A percentile compares a stretch with the other conserved stretches of the same genome.
These are phyloP conservation scores for Bruguiera parviflora DNA, from an alignment of 345 rosid species.

Conservation along the genomic window DNA sequence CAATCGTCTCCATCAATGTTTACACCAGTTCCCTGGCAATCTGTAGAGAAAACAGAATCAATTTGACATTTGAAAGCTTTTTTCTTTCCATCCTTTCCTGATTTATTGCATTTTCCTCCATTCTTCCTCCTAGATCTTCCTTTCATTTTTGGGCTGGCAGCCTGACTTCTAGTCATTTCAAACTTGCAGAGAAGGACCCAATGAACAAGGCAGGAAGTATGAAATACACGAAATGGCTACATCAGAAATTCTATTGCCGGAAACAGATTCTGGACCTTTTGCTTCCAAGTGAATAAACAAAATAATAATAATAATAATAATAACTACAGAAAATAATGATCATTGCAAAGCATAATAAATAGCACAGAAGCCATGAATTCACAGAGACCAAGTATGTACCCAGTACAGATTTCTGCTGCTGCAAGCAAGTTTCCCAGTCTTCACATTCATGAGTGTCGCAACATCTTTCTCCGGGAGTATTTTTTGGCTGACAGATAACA, in stretches of 20 bases:
- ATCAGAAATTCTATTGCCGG: neutral
- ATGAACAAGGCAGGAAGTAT: slow-evolving; percentile 81
- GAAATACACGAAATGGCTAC: slow-evolving; percentile 85
- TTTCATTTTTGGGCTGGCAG: slow-evolving; percentile 37
- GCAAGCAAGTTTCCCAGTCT: slow-evolving; percentile 79
- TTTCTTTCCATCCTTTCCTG: slow-evolving; percentile 29
- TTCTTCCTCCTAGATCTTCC: slow-evolving; percentile 53
- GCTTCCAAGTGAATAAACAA: neutral
- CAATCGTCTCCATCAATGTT: slow-evolving; percentile 48
- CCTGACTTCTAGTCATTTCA: slow-evolving; percentile 49
- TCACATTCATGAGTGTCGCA: slow-evolving; percentile 70
- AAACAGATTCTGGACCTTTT: slow-evolving; percentile 1
- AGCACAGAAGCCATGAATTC: slow-evolving; percentile 3
- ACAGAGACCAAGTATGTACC: slow-evolving; percentile 32
- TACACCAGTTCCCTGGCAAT: slow-evolving; percentile 89
- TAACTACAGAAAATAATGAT: neutral
- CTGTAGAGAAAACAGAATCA: slow-evolving; percentile 76
- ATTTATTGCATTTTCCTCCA: slow-evolving; percentile 37
- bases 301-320: neutral
- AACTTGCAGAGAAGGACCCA: slow-evolving; percentile 85
- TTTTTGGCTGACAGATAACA: slow-evolving; percentile 86
- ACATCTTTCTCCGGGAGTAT: slow-evolving; percentile 84
- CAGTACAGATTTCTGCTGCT: slow-evolving; percentile 75
- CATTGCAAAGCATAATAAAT: neutral
- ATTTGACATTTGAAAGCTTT: slow-evolving; percentile 33